These are phyloP conservation scores for Elongisporangium undulatum DNA, from an alignment of 352 stramenopile species.

Conservation along the genomic window DNA sequence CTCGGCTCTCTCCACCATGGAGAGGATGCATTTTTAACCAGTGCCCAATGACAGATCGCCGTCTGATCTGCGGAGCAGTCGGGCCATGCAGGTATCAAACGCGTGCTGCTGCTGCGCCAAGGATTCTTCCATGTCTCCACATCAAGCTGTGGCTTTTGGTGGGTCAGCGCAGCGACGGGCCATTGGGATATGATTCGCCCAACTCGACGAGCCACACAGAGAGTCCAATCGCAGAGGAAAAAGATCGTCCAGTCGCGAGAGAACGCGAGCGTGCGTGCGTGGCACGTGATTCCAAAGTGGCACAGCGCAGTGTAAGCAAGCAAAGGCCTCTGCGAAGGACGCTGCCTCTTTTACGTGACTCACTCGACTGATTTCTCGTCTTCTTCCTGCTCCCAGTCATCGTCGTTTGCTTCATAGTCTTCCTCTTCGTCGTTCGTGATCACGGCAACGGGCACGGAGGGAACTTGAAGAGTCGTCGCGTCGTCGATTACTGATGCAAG, in stretches of 20 bases:
- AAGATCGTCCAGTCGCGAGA: background rate
- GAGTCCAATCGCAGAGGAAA: background rate
- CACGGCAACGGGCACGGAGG: slow-evolving; percentile 1
- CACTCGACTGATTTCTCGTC: slow-evolving; percentile 34
- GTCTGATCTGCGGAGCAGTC: background rate
- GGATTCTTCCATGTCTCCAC: background rate
- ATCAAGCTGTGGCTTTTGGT: background rate
- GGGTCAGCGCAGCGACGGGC: background rate
- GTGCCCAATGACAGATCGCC: background rate
- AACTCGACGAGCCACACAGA: too few species aligned
- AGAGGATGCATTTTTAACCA: background rate
- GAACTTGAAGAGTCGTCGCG: background rate
- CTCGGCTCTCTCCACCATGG: background rate
- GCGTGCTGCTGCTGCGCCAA: background rate
- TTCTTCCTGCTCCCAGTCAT: slow-evolving; percentile 61
- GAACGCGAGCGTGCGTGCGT: background rate
- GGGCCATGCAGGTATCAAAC: background rate
- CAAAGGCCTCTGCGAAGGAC: background rate
- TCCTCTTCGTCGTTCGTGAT: slow-evolving; percentile 26
- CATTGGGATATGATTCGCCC: background rate
- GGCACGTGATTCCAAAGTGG: background rate
- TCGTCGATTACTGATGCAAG: slow-evolving; percentile 1
- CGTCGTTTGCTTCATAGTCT: slow-evolving; percentile 39
- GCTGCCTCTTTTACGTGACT: slow-evolving; percentile 4
- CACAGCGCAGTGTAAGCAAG: background rate